Conservation (phyloP, 2,329 filamentous ascomycete genomes). For the Lecanicillium sp. region DNA sequence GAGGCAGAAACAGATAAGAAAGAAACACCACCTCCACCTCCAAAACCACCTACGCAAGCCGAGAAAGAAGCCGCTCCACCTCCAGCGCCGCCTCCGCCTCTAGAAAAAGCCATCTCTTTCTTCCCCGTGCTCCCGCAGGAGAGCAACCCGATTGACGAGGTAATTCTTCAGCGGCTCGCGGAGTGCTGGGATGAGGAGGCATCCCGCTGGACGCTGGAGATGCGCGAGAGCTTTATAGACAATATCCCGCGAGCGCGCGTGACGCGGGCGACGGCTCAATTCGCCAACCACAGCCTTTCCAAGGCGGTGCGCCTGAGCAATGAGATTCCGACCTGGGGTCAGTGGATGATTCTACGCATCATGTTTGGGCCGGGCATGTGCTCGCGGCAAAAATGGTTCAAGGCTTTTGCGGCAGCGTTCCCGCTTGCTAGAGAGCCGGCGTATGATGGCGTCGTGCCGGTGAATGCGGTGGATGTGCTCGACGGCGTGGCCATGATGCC, state of each 20-base stretch:
- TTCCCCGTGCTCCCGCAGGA: constrained; percentile 1
- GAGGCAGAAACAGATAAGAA: no score
- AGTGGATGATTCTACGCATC: constrained; percentile 3
- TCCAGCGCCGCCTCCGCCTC: no score
- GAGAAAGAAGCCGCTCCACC: no score
- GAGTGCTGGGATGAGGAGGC: constrained; percentile 5
- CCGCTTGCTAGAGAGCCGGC: constrained; percentile 1
- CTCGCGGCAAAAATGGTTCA: constrained; percentile 3
- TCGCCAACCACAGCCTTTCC: not conserved
- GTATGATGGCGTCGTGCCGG: constrained; percentile 3
- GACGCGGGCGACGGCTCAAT: not conserved
- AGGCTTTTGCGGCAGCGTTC: not conserved
- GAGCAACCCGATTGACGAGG: constrained; percentile 3
- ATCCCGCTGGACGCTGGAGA: not conserved
- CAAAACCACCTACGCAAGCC: no score
- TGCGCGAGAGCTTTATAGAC: not conserved
- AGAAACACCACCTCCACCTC: no score
- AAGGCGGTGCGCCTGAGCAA: not conserved
- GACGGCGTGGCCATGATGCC: not conserved
- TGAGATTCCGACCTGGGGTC: constrained; percentile 1
- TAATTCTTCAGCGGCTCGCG: constrained; percentile 1
- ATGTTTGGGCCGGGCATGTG: constrained; percentile 5
- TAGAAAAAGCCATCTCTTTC: not conserved
- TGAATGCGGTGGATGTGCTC: not conserved
- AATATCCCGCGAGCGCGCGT: constrained; percentile 2